A percentile compares a stretch with the other conserved stretches of the same genome.
Evolutionary conservation across 306 rosid genomes (phyloP).

Genomic region (Prunus mongolica): DNA sequence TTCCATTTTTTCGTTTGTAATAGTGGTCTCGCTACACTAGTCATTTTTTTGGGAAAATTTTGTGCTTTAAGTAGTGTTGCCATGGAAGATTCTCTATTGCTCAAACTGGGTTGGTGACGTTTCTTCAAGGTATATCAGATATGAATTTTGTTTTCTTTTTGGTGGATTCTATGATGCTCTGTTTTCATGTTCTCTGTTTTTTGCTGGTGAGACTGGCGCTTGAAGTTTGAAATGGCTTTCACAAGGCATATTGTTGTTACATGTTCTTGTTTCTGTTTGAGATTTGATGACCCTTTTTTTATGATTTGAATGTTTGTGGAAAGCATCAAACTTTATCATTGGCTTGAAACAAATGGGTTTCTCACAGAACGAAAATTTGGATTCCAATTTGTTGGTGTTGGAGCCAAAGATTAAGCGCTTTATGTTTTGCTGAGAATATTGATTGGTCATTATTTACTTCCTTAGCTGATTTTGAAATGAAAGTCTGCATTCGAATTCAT

Average conservation of each 20-base stretch:
- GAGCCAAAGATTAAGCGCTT: not conserved
- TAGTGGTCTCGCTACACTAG: not conserved
- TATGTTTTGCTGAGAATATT: not conserved
- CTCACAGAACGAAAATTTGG: not conserved
- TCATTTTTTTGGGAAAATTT: constrained; percentile 5
- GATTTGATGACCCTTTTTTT: not conserved
- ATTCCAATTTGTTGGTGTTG: not conserved
- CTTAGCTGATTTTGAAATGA: not conserved
- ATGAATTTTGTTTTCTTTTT: constrained; percentile 13
- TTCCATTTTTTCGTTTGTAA: not conserved
- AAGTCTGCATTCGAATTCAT: not conserved
- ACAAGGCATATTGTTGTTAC: not conserved
- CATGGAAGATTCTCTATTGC: constrained; percentile 13
- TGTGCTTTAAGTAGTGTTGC: not conserved
- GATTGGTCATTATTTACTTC: not conserved
- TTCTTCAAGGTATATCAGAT: not conserved
- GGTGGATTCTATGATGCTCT: constrained; percentile 10
- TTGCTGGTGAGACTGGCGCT: not conserved
- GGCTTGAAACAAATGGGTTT: constrained; percentile 8
- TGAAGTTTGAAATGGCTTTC: not conserved
- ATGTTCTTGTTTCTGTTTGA: not conserved
- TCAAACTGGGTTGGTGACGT: constrained; percentile 22
- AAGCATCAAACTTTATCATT: not conserved
- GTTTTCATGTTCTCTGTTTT: constrained; percentile 9
- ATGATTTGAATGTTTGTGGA: not conserved